Conservation (phyloP, 2,329 filamentous ascomycete genomes). For the Bipolaris sorokiniana region DNA sequence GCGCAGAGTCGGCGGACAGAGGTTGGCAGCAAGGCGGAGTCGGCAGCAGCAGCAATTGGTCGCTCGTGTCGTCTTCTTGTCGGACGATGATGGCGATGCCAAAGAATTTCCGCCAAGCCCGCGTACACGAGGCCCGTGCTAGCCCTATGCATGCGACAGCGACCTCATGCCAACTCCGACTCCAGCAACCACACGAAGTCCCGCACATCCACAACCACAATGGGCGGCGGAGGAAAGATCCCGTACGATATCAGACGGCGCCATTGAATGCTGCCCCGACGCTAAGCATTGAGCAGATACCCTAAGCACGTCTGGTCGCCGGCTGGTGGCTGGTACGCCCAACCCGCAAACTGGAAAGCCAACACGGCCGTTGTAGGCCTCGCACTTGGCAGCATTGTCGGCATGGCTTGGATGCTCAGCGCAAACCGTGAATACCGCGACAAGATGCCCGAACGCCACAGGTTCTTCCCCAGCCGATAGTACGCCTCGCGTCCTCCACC, state of each 20-base stretch:
- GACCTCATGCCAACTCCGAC: constrained; percentile 27
- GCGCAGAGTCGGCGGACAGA: constrained; percentile 8
- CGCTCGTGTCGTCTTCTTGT: constrained; percentile 36
- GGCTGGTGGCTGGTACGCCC: constrained; percentile 94
- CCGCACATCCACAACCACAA: constrained; percentile 64
- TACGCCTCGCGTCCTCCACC: constrained; percentile 55
- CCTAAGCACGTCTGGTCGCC: constrained; percentile 99
- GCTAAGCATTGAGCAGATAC: constrained; percentile 65
- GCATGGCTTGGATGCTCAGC: constrained; percentile 72
- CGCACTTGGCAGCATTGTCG: constrained; percentile 71
- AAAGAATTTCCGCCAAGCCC: constrained; percentile 46
- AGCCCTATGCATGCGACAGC: constrained; percentile 24
- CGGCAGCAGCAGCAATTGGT: constrained; percentile 30
- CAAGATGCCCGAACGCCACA: constrained; percentile 75
- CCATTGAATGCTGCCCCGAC: constrained; percentile 20
- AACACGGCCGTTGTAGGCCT: constrained; percentile 82
- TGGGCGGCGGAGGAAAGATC: constrained; percentile 71
- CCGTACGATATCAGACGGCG: constrained; percentile 56
- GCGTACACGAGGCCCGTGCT: constrained; percentile 18
- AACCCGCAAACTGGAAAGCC: constrained; percentile 90
- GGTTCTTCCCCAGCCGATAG: constrained; percentile 86
- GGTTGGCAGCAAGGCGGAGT: constrained; percentile 19
- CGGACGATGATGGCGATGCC: constrained; percentile 31
- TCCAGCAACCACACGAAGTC: constrained; percentile 21
- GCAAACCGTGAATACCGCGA: constrained; percentile 75